Base-by-base conservation (phyloP, 2,329 filamentous ascomycete genomes). In the Aspergillus vadensis region DNA sequence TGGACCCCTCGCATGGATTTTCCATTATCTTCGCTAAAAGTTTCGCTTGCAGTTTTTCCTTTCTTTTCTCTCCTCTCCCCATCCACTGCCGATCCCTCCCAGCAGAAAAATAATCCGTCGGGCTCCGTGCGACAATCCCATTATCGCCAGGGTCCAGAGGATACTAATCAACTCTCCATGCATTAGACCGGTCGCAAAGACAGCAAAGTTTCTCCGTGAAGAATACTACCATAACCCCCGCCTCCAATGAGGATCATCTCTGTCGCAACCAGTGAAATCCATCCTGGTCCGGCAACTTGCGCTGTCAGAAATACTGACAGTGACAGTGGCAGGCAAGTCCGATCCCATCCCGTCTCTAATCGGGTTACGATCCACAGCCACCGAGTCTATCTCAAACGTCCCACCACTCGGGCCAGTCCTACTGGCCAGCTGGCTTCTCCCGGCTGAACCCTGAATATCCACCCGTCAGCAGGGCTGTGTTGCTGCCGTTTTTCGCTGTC, bases 351-450 rank as follows among this genome's bases (percentile, higher is more conserved):
- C 48, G 61, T 58, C 48, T 53, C 55, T 50, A 50, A 63, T 56
- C 49, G 53, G 60, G 50, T 25, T 55, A 55, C 32, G 62, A 62
- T 62, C 62, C 62, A 63, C 62, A 55, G 43, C 39, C 47, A 48
- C 43, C 21, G 51, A 60, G 62, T 60, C 60, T 62, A 62, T 56
- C 50, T 62, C 62, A 58, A 60, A 64, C 62, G 52, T 38, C 51
- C 61, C 61, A 58, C 61, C 17, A 19, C 5, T 32, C 30, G 23
- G 21, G 43, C 21, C 36, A 47, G 27, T 56, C 41, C 21, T 43
- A 63, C 44, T 63, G 61, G 58, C 39, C 44, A 43, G 12, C 52
- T 58, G 41, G 41, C 59, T 30, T 14, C 27, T 27, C 38, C 39
- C 48, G 47, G 36, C 38, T 32, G 38, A 43, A 43, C 32, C 49